phyloP scores from a whole-genome alignment of 192 early-diverging fungal species.

The Ramicandelaber brevisporus region DNA sequence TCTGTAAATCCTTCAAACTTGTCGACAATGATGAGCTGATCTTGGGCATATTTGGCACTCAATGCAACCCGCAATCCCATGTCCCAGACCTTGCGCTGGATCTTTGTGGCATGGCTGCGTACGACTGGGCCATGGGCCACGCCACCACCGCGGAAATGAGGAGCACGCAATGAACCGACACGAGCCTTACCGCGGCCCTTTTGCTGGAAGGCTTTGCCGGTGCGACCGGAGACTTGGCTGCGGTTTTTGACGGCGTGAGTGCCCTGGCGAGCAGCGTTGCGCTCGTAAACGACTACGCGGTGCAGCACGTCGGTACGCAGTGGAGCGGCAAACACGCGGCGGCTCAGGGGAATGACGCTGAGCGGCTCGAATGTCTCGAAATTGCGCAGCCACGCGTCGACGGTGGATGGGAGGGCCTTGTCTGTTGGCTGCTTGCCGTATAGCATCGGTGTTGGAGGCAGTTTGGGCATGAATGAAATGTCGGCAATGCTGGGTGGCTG shows the following conservation, averaged over 20 bases:
- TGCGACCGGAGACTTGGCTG: conserved; percentile 62
- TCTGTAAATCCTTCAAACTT: too few species aligned
- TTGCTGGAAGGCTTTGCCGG: conserved; percentile 60
- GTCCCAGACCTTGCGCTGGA: conserved; percentile 71
- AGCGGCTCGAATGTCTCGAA: conserved; percentile 44
- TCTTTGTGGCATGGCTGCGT: conserved; percentile 49
- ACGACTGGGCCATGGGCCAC: conserved; percentile 79
- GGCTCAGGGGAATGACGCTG: conserved; percentile 41
- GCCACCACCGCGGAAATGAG: conserved; percentile 70
- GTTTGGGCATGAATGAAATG: too few species aligned
- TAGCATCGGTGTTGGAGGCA: too few species aligned
- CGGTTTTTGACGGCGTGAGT: conserved; percentile 60
- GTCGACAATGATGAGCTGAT: conserved; percentile 72
- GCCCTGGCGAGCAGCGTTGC: conserved; percentile 50
- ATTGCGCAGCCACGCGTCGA: conserved; percentile 52
- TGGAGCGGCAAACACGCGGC: conserved; percentile 45
- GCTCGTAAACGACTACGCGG: conserved; percentile 67
- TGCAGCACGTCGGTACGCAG: conserved; percentile 61
- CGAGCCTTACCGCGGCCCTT: conserved; percentile 87
- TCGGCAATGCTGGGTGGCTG: too few species aligned
- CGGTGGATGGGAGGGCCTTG: conserved; percentile 13
- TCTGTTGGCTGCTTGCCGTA: too few species aligned
- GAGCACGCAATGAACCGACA: conserved; percentile 55
- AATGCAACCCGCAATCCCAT: conserved; percentile 60
- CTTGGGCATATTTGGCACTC: conserved; percentile 67